Evolutionary conservation across 2,329 filamentous ascomycete species (phyloP).

Genomic region (Cladosporium colombiae): DNA sequence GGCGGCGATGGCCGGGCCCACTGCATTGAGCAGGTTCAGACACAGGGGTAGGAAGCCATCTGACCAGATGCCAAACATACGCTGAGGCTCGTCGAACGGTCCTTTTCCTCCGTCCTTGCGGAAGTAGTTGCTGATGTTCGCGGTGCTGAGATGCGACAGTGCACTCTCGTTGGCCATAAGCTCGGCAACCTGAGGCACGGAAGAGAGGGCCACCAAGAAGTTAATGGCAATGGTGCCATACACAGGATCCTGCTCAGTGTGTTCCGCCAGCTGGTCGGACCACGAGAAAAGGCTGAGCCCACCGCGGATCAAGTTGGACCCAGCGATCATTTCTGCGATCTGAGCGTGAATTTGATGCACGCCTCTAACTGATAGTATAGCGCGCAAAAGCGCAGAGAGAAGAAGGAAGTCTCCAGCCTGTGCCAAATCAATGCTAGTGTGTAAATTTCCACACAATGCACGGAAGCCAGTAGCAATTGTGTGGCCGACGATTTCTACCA

Average conservation of each 20-base stretch:
- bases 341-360: conserved; percentile 57
- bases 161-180: conserved; percentile 86
- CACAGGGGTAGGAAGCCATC: conserved; percentile 84
- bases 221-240: conserved; percentile 91
- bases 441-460: conserved; percentile 76
- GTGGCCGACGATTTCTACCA: conserved; percentile 77
- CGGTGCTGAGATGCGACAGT: conserved; percentile 74
- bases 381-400: conserved; percentile 84
- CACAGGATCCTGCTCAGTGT: conserved; percentile 73
- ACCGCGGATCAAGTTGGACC: conserved; percentile 71
- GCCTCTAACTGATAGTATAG: conserved; percentile 75
- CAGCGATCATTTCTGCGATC: conserved; percentile 52
- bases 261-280: conserved; percentile 79
- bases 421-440: conserved; percentile 51
- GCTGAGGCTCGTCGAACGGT: conserved; percentile 73
- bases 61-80: conserved; percentile 87
- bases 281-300: conserved; percentile 89
- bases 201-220: conserved; percentile 85
- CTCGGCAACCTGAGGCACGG: conserved; percentile 78
- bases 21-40: conserved; percentile 79
- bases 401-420: conserved; percentile 79
- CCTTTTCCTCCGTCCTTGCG: conserved; percentile 67
- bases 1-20: conserved; percentile 77
- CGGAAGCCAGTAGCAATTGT: conserved; percentile 82
- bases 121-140: conserved; percentile 76